Evolutionary conservation across 805 yeast genomes (phyloP).

Genomic region (Sugiyamaella americana): DNA sequence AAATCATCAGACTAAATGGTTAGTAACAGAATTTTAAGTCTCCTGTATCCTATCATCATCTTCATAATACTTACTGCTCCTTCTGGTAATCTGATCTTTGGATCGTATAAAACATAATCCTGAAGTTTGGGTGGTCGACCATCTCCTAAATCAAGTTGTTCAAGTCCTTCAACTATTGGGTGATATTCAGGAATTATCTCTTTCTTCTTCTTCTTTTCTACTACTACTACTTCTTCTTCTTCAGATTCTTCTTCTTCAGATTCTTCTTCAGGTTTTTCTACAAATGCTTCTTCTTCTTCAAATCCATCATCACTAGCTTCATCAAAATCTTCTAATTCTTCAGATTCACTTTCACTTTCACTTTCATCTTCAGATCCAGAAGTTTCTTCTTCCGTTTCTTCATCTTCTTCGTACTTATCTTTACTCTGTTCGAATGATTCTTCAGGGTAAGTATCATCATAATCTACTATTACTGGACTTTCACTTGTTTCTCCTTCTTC

Average conservation of each 20-base stretch:
- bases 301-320: slow-evolving; percentile 8
- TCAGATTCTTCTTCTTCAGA: background rate
- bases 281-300: slow-evolving; percentile 10
- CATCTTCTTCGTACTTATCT: background rate
- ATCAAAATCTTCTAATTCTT: slow-evolving; percentile 9
- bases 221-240: background rate
- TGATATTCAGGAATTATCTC: slow-evolving; percentile 2
- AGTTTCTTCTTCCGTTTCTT: background rate
- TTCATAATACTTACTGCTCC: too few relatives aligned
- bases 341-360: background rate
- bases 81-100: background rate
- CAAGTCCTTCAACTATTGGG: slow-evolving; percentile 1
- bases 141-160: slow-evolving; percentile 3
- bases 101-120: slow-evolving; percentile 1
- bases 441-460: background rate
- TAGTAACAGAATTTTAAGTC: too few relatives aligned
- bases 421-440: background rate
- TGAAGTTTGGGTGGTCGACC: slow-evolving; percentile 1
- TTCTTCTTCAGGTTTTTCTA: background rate
- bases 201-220: background rate
- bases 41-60: too few relatives aligned
- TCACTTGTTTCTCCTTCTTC: too few relatives aligned
- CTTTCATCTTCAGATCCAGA: slow-evolving; percentile 1
- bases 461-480: too few relatives aligned
- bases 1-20: slow-evolving; percentile 4